Conservation (phyloP, 108 stramenopile species). For the Cyclotella kingstonii region DNA sequence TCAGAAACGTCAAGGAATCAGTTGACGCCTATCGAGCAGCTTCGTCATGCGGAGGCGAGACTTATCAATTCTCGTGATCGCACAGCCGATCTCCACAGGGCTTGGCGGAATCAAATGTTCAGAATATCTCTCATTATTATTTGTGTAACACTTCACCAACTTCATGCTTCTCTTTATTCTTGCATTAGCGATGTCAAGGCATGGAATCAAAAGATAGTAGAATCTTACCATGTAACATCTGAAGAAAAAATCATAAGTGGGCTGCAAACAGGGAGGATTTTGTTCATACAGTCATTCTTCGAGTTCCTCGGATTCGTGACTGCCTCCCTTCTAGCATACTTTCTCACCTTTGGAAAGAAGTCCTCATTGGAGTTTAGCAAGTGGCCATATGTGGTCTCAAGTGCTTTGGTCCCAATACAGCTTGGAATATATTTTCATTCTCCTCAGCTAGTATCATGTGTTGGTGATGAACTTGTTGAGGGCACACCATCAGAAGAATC, state of each 20-base stretch:
- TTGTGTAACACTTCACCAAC: constrained; percentile 47
- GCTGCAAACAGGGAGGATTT: constrained; percentile 2
- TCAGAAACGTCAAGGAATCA: neutral
- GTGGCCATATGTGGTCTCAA: constrained; percentile 26
- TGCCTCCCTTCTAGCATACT: constrained; percentile 23
- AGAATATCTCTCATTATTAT: constrained; percentile 48
- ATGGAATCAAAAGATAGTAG: constrained; percentile 2
- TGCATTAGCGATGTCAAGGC: constrained; percentile 58
- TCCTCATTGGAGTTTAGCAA: constrained; percentile 26
- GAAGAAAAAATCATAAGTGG: constrained; percentile 22
- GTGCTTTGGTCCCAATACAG: constrained; percentile 30
- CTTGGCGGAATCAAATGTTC: constrained; percentile 54
- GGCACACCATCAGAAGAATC: no score
- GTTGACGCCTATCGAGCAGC: constrained; percentile 26
- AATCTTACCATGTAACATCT: constrained; percentile 1
- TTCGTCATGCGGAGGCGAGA: constrained; percentile 24
- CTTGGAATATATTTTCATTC: constrained; percentile 41
- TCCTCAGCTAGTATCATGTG: constrained; percentile 17
- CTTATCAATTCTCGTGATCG: constrained; percentile 37
- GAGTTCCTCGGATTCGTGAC: constrained; percentile 28
- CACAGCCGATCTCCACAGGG: constrained; percentile 45
- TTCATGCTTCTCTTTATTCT: constrained; percentile 35
- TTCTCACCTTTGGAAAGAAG: constrained; percentile 11
- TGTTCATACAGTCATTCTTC: constrained; percentile 21
- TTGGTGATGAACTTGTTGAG: constrained; percentile 1